Evolutionary conservation across 768 basidiomycete species (phyloP).

Genomic region (Amanita pseudoporphyria): DNA sequence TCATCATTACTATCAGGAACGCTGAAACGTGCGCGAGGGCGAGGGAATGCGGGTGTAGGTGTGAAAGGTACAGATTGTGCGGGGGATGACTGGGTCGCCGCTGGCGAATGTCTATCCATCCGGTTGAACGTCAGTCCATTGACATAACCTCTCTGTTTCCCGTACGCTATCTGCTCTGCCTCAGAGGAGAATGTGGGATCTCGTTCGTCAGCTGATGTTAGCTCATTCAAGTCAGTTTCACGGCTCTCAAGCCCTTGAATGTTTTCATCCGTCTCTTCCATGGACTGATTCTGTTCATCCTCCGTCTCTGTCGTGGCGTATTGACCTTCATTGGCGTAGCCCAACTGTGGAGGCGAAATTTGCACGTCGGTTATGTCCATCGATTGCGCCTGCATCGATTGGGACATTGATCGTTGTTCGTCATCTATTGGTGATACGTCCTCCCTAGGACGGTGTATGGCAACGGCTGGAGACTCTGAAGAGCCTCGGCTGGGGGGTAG

Average conservation of each 20-base stretch:
- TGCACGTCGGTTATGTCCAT: constrained; percentile 50
- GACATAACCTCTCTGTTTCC: constrained; percentile 10
- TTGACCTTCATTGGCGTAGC: constrained; percentile 9
- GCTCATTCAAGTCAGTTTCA: constrained; percentile 14
- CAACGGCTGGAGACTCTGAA: constrained; percentile 37
- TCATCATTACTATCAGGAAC: constrained; percentile 35
- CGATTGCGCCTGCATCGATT: constrained; percentile 27
- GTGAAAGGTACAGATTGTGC: constrained; percentile 49
- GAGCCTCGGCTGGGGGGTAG: constrained; percentile 36
- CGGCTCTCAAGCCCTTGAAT: constrained; percentile 2
- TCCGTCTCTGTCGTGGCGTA: constrained; percentile 4
- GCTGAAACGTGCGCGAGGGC: constrained; percentile 52
- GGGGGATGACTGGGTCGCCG: constrained; percentile 44
- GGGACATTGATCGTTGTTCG: constrained; percentile 21
- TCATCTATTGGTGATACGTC: constrained; percentile 12
- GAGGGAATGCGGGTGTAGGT: constrained; percentile 59
- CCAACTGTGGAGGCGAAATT: constrained; percentile 28
- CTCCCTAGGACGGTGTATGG: constrained; percentile 18
- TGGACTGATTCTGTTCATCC: constrained; percentile 11
- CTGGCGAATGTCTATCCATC: constrained; percentile 22
- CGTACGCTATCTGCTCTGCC: constrained; percentile 33
- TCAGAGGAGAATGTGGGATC: constrained; percentile 74
- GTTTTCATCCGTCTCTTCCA: constrained; percentile 17
- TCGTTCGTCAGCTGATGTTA: constrained; percentile 16
- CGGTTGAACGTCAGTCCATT: constrained; percentile 15